A percentile compares a stretch with the other conserved stretches of the same genome.
Conservation (phyloP, 768 basidiomycete genomes). For the Cystobasidiopsis lactophilus region DNA sequence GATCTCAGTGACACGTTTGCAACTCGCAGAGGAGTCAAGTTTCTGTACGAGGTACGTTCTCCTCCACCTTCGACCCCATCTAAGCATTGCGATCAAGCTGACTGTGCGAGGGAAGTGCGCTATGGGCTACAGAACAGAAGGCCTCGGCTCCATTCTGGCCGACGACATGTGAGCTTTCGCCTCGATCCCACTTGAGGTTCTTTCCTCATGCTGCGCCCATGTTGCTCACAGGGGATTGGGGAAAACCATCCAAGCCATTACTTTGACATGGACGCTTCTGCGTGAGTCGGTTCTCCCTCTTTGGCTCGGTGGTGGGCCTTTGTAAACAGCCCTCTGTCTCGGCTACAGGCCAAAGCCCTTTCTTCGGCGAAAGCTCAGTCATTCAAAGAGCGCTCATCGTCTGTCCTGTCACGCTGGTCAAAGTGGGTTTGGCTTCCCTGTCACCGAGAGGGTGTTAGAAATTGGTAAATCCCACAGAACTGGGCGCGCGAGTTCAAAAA, state of each 20-base stretch:
- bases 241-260: conserved; percentile 60
- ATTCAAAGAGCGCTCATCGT: conserved; percentile 74
- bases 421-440: conserved; percentile 30
- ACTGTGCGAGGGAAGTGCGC: too few relatives aligned
- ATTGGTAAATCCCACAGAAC: conserved; percentile 36
- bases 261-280: conserved; percentile 77
- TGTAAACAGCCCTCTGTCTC: background rate
- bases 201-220: background rate
- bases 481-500: conserved; percentile 92
- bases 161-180: conserved; percentile 63
- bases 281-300: conserved; percentile 47
- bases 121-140: conserved; percentile 75
- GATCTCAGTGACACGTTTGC: background rate
- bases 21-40: conserved; percentile 40
- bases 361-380: conserved; percentile 32
- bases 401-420: conserved; percentile 75
- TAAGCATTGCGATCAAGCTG: background rate
- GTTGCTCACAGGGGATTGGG: conserved; percentile 57
- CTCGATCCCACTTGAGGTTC: too few relatives aligned
- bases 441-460: too few relatives aligned
- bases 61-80: background rate
- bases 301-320: background rate
- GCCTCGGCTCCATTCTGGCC: conserved; percentile 82
- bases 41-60: conserved; percentile 56
- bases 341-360: conserved; percentile 72